phyloP scores from a whole-genome alignment of 257 asterid genomes.

The Fraxinus pennsylvanica region DNA sequence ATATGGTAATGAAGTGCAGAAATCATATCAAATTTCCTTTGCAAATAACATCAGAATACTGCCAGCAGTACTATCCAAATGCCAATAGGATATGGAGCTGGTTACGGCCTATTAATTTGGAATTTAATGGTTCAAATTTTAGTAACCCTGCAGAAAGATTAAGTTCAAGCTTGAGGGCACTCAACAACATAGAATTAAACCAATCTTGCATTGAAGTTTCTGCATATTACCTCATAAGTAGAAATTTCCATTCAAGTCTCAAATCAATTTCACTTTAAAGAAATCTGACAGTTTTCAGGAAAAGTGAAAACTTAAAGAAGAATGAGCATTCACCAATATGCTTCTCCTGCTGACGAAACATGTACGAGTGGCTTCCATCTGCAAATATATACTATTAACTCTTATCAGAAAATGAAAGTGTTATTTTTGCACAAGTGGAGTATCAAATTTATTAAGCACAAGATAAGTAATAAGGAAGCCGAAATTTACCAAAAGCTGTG shows the following conservation, averaged over 20 bases:
- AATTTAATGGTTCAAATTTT: neutral
- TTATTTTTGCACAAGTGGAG: neutral
- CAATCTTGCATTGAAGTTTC: neutral
- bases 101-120: neutral
- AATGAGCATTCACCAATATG: constrained; percentile 67
- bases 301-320: constrained; percentile 12
- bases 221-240: constrained; percentile 11
- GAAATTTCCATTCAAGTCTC: neutral
- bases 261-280: neutral
- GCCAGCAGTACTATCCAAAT: neutral
- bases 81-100: neutral
- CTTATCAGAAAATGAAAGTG: constrained; percentile 1
- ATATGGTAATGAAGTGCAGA: neutral
- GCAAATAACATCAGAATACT: neutral
- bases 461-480: constrained; percentile 6
- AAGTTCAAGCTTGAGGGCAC: constrained; percentile 6
- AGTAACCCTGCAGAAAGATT: constrained; percentile 1
- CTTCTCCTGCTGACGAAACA: constrained; percentile 80
- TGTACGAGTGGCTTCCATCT: constrained; percentile 95
- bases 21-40: neutral
- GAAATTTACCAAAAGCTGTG: constrained; percentile 70
- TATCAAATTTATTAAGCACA: neutral
- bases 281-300: neutral
- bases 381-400: constrained; percentile 35
- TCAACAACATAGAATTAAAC: constrained; percentile 3